phyloP scores from a whole-genome alignment of 805 yeast genomes.

The Kurtzmaniella fragi region DNA sequence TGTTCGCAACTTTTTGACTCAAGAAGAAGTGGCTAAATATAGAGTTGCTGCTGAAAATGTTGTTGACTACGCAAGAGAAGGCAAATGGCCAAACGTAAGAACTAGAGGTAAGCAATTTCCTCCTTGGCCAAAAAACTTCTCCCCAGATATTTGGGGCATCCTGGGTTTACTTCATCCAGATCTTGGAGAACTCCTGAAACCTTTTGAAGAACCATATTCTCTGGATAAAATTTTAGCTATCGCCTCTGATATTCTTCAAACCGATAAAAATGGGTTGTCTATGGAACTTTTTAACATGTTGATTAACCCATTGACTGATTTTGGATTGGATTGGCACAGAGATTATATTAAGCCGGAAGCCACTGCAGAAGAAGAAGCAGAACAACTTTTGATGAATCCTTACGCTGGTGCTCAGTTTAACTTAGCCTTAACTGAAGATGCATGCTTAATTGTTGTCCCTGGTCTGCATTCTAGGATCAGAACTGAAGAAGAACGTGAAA shows the following conservation, averaged over 20 bases:
- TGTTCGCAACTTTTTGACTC: conserved; percentile 34
- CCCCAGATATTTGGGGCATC: conserved; percentile 52
- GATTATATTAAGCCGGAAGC: conserved; percentile 46
- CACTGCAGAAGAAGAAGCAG: conserved; percentile 39
- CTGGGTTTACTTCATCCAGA: conserved; percentile 45
- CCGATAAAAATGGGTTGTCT: conserved; percentile 25
- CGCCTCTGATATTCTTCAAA: conserved; percentile 41
- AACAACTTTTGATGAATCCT: conserved; percentile 31
- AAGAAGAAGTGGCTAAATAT: conserved; percentile 34
- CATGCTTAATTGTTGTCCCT: conserved; percentile 45
- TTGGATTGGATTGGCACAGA: conserved; percentile 51
- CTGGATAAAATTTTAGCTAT: conserved; percentile 32
- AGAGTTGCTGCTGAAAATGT: conserved; percentile 30
- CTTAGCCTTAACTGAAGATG: conserved; percentile 43
- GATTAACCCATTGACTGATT: conserved; percentile 47
- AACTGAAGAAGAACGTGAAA: conserved; percentile 39
- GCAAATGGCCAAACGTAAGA: conserved; percentile 46
- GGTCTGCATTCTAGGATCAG: conserved; percentile 42
- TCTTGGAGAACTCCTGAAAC: conserved; percentile 26
- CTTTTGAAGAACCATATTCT: conserved; percentile 39
- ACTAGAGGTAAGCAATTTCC: conserved; percentile 52
- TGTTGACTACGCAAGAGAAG: conserved; percentile 39
- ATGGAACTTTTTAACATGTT: conserved; percentile 52
- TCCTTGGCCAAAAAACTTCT: conserved; percentile 49
- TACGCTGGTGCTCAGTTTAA: conserved; percentile 49